Evolutionary conservation across 495 filamentous ascomycete species (phyloP).

Genomic region (Trichodelitschia bisporula): DNA sequence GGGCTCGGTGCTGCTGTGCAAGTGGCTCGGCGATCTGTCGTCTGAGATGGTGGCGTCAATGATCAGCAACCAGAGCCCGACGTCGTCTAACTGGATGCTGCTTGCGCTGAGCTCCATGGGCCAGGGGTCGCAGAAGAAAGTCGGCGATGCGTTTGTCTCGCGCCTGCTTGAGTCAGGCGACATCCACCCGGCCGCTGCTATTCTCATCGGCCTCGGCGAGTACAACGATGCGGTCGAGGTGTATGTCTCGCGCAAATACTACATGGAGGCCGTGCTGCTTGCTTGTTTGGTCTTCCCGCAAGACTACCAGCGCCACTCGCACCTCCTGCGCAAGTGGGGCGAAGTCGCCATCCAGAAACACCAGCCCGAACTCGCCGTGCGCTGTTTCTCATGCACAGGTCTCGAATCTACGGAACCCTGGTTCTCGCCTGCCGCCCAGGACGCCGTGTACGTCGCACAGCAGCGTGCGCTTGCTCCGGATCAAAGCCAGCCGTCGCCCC

Average conservation of each 20-base stretch:
- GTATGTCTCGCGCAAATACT: constrained; percentile 75
- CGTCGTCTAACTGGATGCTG: constrained; percentile 89
- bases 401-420: constrained; percentile 39
- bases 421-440: constrained; percentile 57
- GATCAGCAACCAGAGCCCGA: constrained; percentile 53
- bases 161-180: constrained; percentile 73
- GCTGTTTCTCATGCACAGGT: constrained; percentile 32
- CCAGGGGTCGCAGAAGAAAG: constrained; percentile 59
- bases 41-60: constrained; percentile 57
- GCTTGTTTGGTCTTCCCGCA: constrained; percentile 35
- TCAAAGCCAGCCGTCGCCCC: constrained; percentile 13
- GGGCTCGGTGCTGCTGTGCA: constrained; percentile 53
- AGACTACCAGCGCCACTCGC: constrained; percentile 77
- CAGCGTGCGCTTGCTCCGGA: constrained; percentile 9
- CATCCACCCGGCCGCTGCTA: constrained; percentile 72
- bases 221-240: constrained; percentile 89
- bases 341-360: constrained; percentile 70
- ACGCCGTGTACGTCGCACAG: constrained; percentile 26
- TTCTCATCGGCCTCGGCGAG: constrained; percentile 78
- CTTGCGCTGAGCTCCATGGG: constrained; percentile 74
- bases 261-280: constrained; percentile 72
- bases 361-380: constrained; percentile 72
- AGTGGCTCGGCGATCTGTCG: constrained; percentile 78
- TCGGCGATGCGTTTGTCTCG: constrained; percentile 81
- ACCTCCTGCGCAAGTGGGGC: constrained; percentile 82